Evolutionary conservation across 1,139 yeast species (phyloP), one percentile per base, ranked within the genome.

Genomic region (Tardiomyces depauwii): DNA sequence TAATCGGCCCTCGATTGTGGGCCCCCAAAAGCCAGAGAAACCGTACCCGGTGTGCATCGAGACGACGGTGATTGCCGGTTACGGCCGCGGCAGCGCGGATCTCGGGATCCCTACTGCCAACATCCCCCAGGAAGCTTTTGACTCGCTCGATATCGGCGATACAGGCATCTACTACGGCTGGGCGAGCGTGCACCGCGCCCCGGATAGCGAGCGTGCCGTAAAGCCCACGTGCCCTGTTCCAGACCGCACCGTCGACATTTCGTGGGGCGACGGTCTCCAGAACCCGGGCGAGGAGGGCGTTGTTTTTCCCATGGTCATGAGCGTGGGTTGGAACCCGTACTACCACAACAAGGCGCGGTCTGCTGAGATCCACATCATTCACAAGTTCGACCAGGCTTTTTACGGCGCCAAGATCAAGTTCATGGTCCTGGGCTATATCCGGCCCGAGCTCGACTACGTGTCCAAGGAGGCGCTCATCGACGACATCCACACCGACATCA

Each of bases 81-180:
- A 86, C 65, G 99, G 98, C 3, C 74, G 99, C 49, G 99, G 99
- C 0, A 86, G 96, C 0, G 66, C 93, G 0, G 96, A 88, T 56
- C 71, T 93, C 43, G 97, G 97, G 0, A 84, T 88, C 46, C 98
- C 98, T 2, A 91, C 98, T 0, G 98, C 97, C 16, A 91, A 91
- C 59, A 77, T 89, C 21, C 87, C 89, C 0, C 74, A 86, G 11
- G 74, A 72, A 13, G 71, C 73, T 18, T 63, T 74, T 21, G 69
- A 74, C n/a, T 49, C 55, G n/a, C 64, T 74, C 10, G 66, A 72
- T 36, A 50, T 63, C 2, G 66, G 83, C 40, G 80, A 80, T 1
- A 75, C 93, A 0, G 99, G 99, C 2, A 91, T 93, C 13, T 93
- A 91, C 64, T 91, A 79, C 59, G 99, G 99, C 1, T 88, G 77